These are phyloP conservation scores for Geranium incanum DNA, from an alignment of 441 rosid species.

Conservation along the genomic window DNA sequence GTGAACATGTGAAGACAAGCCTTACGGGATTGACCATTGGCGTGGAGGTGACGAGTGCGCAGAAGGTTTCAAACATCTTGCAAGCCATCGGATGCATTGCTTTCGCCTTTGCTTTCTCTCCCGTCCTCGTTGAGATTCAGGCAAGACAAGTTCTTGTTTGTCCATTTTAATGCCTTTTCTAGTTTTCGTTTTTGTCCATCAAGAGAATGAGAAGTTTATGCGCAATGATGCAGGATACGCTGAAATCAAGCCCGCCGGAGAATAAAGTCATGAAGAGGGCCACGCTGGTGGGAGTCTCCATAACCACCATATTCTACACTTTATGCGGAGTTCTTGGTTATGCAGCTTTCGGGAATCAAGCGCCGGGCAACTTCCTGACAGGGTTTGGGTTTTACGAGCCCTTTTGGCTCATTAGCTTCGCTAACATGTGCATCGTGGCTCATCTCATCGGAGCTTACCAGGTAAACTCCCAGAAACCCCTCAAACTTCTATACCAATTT, in stretches of 20 bases:
- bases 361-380: constrained; percentile 56
- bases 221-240: constrained; percentile 37
- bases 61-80: constrained; percentile 41
- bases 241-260: constrained; percentile 50
- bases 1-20: constrained; percentile 30
- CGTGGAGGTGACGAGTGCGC: constrained; percentile 35
- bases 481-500: background rate
- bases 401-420: constrained; percentile 56
- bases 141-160: constrained; percentile 14
- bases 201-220: too few relatives aligned
- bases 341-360: constrained; percentile 49
- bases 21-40: constrained; percentile 45
- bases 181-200: too few relatives aligned
- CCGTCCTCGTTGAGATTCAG: constrained; percentile 61
- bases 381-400: constrained; percentile 57
- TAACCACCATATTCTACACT: constrained; percentile 50
- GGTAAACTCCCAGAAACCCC: constrained; percentile 20
- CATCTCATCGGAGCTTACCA: constrained; percentile 63
- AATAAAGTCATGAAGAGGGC: constrained; percentile 53
- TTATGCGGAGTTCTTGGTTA: constrained; percentile 54
- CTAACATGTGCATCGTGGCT: constrained; percentile 44
- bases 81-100: constrained; percentile 63
- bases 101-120: constrained; percentile 46
- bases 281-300: constrained; percentile 31
- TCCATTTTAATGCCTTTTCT: background rate